A percentile compares a stretch with the other conserved stretches of the same genome.
phyloP scores from a whole-genome alignment of 768 basidiomycete species.

The Gloeopeniophorella convolvens region DNA sequence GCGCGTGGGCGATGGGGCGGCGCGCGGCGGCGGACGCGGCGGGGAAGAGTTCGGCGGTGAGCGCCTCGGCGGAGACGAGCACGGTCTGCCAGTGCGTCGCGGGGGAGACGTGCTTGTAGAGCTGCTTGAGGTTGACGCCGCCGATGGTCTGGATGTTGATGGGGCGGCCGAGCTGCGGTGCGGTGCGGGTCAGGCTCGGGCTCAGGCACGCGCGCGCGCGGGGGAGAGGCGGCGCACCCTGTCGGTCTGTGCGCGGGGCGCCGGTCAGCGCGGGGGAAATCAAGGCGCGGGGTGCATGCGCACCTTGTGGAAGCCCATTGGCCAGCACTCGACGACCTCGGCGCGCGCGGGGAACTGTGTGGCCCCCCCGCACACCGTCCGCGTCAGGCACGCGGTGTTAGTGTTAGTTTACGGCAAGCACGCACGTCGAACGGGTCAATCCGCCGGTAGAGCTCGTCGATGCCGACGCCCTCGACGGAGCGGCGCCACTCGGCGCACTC shows the following conservation, averaged over 20 bases:
- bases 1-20: conserved; percentile 40
- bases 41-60: conserved; percentile 61
- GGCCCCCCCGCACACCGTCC: no score
- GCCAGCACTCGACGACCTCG: conserved; percentile 69
- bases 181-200: no score
- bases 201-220: not conserved
- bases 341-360: conserved; percentile 62
- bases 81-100: conserved; percentile 49
- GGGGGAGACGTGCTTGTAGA: conserved; percentile 52
- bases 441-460: conserved; percentile 53
- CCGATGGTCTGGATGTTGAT: conserved; percentile 63
- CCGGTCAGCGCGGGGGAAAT: not conserved
- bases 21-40: conserved; percentile 54
- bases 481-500: conserved; percentile 66
- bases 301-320: conserved; percentile 74
- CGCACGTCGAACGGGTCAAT: conserved; percentile 70
- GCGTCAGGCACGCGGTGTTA: not conserved
- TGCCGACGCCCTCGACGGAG: conserved; percentile 55
- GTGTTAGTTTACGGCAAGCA: conserved; percentile 5
- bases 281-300: conserved; percentile 12
- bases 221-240: conserved; percentile 37
- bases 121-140: conserved; percentile 47
- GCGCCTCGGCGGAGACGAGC: conserved; percentile 57
- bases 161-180: conserved; percentile 65
- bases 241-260: conserved; percentile 44